Conservation (phyloP, 2,329 filamentous ascomycete species). For the Aspergillus amoenus region DNA sequence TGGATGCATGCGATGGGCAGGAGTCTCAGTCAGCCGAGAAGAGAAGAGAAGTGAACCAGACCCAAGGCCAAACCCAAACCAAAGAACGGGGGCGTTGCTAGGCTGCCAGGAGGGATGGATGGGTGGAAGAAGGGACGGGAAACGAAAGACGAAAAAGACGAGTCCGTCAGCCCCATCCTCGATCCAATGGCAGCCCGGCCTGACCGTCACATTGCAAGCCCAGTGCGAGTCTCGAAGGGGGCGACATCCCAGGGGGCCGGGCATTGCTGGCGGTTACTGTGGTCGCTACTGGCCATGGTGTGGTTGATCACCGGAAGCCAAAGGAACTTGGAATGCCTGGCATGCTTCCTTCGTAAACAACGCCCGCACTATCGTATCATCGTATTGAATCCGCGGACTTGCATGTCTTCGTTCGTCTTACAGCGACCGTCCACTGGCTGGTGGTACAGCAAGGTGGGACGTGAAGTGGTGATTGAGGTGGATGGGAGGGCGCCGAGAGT, state of each 20-base stretch:
- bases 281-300: conserved; percentile 20
- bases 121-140: conserved; percentile 2
- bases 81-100: conserved; percentile 4
- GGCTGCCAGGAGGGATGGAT: conserved; percentile 3
- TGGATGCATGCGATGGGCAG: conserved; percentile 31
- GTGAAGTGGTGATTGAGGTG: neutral
- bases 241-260: conserved; percentile 19
- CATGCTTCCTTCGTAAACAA: conserved; percentile 2
- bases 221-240: conserved; percentile 16
- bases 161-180: conserved; percentile 32
- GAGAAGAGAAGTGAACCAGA: conserved; percentile 15
- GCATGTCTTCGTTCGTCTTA: too few relatives aligned
- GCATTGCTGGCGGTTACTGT: conserved; percentile 18
- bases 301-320: conserved; percentile 31
- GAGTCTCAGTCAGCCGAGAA: conserved; percentile 2
- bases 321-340: neutral
- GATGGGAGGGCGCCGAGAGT: neutral
- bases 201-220: conserved; percentile 34
- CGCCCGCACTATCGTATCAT: neutral
- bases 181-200: conserved; percentile 35
- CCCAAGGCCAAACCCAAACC: neutral
- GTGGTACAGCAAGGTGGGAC: neutral
- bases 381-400: neutral
- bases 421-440: neutral
- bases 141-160: neutral